Evolutionary conservation across 495 filamentous ascomycete genomes (phyloP).

Genomic region (Hypomontagnella submonticulosa): DNA sequence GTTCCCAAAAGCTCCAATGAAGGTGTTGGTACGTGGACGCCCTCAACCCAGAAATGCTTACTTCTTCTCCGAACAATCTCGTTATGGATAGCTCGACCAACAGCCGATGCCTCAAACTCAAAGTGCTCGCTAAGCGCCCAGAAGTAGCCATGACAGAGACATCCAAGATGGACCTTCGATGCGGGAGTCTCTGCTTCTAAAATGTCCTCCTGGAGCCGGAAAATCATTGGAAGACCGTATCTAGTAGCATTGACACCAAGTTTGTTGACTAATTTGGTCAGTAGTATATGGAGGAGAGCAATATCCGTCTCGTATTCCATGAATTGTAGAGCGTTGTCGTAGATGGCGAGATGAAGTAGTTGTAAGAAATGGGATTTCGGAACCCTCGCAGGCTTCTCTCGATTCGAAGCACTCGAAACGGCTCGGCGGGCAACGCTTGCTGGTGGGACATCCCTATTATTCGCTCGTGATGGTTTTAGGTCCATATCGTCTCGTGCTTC

Average conservation of each 20-base stretch:
- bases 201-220: constrained; percentile 86
- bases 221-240: constrained; percentile 85
- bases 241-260: constrained; percentile 86
- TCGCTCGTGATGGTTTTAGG: constrained; percentile 52
- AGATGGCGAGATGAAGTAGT: constrained; percentile 86
- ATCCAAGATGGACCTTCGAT: constrained; percentile 80
- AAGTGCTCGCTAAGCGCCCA: constrained; percentile 82
- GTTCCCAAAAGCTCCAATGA: constrained; percentile 55
- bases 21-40: constrained; percentile 76
- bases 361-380: constrained; percentile 77
- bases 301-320: constrained; percentile 77
- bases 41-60: constrained; percentile 79
- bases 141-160: constrained; percentile 87
- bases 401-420: constrained; percentile 73
- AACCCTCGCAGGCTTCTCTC: constrained; percentile 63
- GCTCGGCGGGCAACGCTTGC: constrained; percentile 66
- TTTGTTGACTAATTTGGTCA: constrained; percentile 75
- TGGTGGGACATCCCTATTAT: constrained; percentile 48
- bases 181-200: constrained; percentile 68
- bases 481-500: constrained; percentile 66
- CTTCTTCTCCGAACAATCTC: constrained; percentile 79
- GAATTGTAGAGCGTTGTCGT: constrained; percentile 81
- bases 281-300: constrained; percentile 77
- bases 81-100: constrained; percentile 74
- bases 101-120: constrained; percentile 72